A percentile compares a stretch with the other conserved stretches of the same genome.
These are phyloP conservation scores for Alternaria gaisen DNA, from an alignment of 2,329 filamentous ascomycete species.

Conservation along the genomic window DNA sequence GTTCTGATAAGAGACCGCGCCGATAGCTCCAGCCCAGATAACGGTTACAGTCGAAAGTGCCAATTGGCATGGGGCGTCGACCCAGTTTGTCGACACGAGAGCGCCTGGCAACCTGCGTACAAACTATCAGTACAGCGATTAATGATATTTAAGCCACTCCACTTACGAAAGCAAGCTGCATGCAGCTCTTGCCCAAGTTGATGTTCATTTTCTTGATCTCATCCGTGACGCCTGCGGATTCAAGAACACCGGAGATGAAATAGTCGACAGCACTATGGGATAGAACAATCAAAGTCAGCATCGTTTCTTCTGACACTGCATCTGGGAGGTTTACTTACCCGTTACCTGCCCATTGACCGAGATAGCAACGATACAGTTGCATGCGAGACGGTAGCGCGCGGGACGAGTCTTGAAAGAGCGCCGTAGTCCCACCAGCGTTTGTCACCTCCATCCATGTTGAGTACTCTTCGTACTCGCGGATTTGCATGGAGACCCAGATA, in stretches of 20 bases:
- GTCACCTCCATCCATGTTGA: conserved; percentile 62
- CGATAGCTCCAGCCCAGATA: conserved; percentile 39
- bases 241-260: conserved; percentile 46
- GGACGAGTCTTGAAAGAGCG: conserved; percentile 60
- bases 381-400: conserved; percentile 59
- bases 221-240: conserved; percentile 46
- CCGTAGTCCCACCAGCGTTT: conserved; percentile 68
- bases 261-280: conserved; percentile 36
- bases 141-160: too few species aligned
- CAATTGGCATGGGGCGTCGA: conserved; percentile 46
- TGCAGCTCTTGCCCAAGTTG: conserved; percentile 47
- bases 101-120: conserved; percentile 43
- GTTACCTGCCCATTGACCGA: conserved; percentile 57
- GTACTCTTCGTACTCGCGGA: conserved; percentile 57
- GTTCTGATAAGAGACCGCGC: conserved; percentile 25
- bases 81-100: conserved; percentile 44
- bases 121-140: not conserved
- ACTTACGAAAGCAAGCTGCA: conserved; percentile 44
- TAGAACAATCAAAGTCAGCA: not conserved
- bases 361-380: conserved; percentile 62
- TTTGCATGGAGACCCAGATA: conserved; percentile 41
- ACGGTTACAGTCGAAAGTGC: conserved; percentile 30
- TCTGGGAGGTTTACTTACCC: conserved; percentile 9
- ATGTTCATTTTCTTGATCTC: conserved; percentile 47
- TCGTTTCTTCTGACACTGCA: not conserved